These are phyloP conservation scores for Rhodosorus marinus DNA, from an alignment of 23 red algal species.

Conservation along the genomic window DNA sequence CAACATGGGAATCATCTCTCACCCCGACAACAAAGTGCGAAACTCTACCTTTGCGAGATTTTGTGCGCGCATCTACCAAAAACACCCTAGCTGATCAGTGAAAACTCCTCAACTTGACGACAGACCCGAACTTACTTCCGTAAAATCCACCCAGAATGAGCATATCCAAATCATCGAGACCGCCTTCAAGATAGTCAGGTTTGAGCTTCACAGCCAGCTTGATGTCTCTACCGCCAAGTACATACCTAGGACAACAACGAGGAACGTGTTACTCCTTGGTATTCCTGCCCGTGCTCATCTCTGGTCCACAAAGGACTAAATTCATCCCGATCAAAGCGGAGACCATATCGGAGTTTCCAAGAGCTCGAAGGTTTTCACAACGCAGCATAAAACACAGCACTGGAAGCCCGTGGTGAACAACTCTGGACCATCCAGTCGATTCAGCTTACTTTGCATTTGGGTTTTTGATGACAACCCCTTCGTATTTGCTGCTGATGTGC, in stretches of 20 bases:
- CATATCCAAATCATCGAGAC: conserved; percentile 49
- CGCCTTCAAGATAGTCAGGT: conserved; percentile 62
- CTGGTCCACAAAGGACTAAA: too few species aligned
- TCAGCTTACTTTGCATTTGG: too few species aligned
- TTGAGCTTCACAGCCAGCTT: conserved; percentile 61
- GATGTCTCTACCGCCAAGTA: conserved; percentile 27
- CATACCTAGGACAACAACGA: too few species aligned
- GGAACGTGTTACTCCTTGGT: too few species aligned
- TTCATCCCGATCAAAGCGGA: too few species aligned
- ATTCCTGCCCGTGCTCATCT: too few species aligned
- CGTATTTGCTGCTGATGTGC: too few species aligned
- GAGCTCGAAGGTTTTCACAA: too few species aligned
- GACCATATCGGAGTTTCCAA: too few species aligned
- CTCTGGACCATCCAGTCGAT: too few species aligned
- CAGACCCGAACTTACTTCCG: conserved; percentile 4
- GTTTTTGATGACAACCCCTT: conserved; percentile 42
- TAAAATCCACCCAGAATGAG: conserved; percentile 57
- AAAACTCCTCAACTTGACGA: background rate
- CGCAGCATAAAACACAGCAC: too few species aligned
- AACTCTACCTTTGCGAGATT: conserved; percentile 12
- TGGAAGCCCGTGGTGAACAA: too few species aligned
- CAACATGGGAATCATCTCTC: conserved; percentile 1
- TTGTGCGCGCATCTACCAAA: conserved; percentile 12
- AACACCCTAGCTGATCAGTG: background rate
- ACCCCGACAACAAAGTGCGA: conserved; percentile 42